Base-by-base conservation (phyloP, 148 eudicot genomes). In the Talinum fruticosum region DNA sequence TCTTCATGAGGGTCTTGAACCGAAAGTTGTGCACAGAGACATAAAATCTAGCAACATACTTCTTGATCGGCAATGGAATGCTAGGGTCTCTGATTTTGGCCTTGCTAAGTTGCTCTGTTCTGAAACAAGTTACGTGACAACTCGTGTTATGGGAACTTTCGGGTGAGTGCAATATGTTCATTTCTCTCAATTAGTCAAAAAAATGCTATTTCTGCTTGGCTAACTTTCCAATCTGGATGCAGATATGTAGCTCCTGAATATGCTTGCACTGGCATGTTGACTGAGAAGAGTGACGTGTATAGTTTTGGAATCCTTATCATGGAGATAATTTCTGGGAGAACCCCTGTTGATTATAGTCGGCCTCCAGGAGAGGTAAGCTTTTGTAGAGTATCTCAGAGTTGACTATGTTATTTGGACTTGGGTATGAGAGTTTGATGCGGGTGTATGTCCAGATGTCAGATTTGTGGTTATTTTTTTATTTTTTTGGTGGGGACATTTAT, bases 131-230 rank as follows among this genome's bases (percentile, higher is more conserved):
- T 91, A 91, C 34, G 94, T 93, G 71, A 93, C 98, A 29, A 93
- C 98, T 66, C 96, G 98, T 51, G 98, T 93, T 53, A 93, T 93
- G 98, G 98, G 98, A 54, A 93, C 97, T 36, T 90, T 90, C 75
- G 97, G 97, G 97, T 93, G 72, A 87, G 89, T 85, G 67, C 28
- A 35, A 41, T 62, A 6, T 49, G 23, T 71, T 28, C 10, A 21
- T 47, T 35, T 37, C 75, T 57, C 28, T 33, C 45, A 37, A 62
- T 74, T 44, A 8, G 12, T 71, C 33, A 34, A 64, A 75, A 16
- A 47, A n/a, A 13, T 36, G 44, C 23, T 0, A 29, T 71, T 38
- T 45, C 36, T 62, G 59, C 30, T 72, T 21, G 54, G 71, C 79
- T 82, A 51, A 76, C 65, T 44, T 13, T 33, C 26, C 24, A 26